Conservation (phyloP, 2,329 filamentous ascomycete species). For the Venturia carpophila region DNA sequence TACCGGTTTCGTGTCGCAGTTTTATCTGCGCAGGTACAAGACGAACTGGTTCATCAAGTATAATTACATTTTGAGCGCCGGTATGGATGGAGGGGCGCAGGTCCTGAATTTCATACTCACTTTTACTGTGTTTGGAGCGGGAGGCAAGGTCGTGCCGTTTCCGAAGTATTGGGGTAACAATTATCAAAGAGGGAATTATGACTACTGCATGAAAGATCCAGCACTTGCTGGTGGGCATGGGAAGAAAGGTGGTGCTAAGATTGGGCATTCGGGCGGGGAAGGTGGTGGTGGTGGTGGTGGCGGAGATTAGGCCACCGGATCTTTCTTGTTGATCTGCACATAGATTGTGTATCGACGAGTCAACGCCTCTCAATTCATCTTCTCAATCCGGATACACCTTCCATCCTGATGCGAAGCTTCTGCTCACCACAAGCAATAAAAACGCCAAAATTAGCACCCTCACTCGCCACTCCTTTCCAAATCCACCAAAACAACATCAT, state of each 20-base stretch:
- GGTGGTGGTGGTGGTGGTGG: background rate
- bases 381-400: no score
- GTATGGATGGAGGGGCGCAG: slow-evolving; percentile 35
- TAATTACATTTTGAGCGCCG: slow-evolving; percentile 36
- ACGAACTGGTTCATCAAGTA: slow-evolving; percentile 36
- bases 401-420: no score
- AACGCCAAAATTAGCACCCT: no score
- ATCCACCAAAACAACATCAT: background rate
- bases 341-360: no score
- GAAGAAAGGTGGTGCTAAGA: background rate
- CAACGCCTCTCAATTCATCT: no score
- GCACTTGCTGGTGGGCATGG: background rate
- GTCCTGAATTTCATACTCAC: slow-evolving; percentile 36
- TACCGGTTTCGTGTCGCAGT: slow-evolving; percentile 31
- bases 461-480: background rate
- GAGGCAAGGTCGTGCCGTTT: slow-evolving; percentile 25
- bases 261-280: background rate
- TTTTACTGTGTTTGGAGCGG: slow-evolving; percentile 38
- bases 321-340: background rate
- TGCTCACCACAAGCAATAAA: no score
- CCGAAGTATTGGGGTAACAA: slow-evolving; percentile 23
- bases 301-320: background rate
- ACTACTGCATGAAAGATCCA: slow-evolving; percentile 16
- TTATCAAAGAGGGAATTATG: slow-evolving; percentile 14
- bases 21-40: slow-evolving; percentile 30